Base-by-base conservation (phyloP, 768 basidiomycete species). In the Tubosaeta sp. region DNA sequence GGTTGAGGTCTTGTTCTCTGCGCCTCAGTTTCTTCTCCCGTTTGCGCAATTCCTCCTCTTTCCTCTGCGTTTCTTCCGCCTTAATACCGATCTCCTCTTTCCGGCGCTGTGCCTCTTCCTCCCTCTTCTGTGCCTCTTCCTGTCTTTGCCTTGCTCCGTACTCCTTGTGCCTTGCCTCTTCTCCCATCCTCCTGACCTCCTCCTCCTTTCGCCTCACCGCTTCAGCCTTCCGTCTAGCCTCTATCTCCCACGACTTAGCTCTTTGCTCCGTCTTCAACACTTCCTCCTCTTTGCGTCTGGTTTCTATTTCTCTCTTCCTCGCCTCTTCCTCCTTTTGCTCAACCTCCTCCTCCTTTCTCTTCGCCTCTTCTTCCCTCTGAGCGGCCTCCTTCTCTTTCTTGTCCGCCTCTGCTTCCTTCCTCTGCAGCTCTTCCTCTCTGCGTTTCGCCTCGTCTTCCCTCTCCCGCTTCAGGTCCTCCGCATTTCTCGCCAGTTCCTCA, bases 401-500 rank as follows among this genome's bases (percentile, higher is more conserved):
- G 27, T 67, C 68, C 26, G 55, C 57, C 43, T 67, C 71, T 22
- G 74, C 70, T 49, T 68, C 65, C 52, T 71, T 69, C 51, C 50
- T 67, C 58, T 41, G 57, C 19, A 60, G 51, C 45, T 69, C 68
- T 12, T 63, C 66, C 56, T 59, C 61, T 42, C 64, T 59, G 60
- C 59, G 68, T 9, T 29, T 29, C 5, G 46, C 35, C 19, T 69
- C 63, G 27, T 67, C 68, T 25, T 55, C 57, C 43, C 50, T 57
- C 46, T 55, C 56, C 58, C 62, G 60, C 48, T 51, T 60, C 2
- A 67, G 61, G 26, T 76, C 76, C 16, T 73, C 73, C 26, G 68
- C 74, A 43, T 60, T 71, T 58, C 52, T 67, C 54, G 59, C 65
- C 32, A 70, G 51, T 50, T 57, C 46, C 5, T 70, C 68, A 32